Conservation (phyloP, 768 basidiomycete genomes). For the Termitomyces sp. region DNA sequence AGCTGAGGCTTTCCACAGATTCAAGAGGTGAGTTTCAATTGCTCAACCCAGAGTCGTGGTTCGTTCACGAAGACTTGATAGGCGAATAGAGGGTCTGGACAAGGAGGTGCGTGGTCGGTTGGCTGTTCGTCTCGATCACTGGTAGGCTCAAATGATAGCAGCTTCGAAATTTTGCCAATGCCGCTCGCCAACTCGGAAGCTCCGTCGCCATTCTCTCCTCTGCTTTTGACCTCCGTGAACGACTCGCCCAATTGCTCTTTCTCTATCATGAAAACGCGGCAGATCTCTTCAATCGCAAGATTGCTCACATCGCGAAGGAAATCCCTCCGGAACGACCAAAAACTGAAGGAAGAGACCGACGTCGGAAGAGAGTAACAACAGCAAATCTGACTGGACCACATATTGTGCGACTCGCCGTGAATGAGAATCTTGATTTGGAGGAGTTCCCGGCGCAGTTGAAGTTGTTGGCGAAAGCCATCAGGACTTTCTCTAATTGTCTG, state of each 20-base stretch:
- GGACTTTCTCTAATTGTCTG: slow-evolving; percentile 63
- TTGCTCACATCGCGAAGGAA: slow-evolving; percentile 41
- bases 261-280: slow-evolving; percentile 76
- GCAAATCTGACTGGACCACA: slow-evolving; percentile 41
- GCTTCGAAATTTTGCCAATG: slow-evolving; percentile 75
- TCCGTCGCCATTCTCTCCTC: slow-evolving; percentile 77
- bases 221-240: slow-evolving; percentile 65
- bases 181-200: slow-evolving; percentile 71
- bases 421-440: slow-evolving; percentile 58
- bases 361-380: slow-evolving; percentile 26
- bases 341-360: slow-evolving; percentile 22
- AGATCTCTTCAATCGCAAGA: slow-evolving; percentile 69
- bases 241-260: slow-evolving; percentile 63
- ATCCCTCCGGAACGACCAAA: slow-evolving; percentile 23
- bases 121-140: neutral
- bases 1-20: slow-evolving; percentile 59
- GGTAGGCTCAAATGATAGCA: slow-evolving; percentile 20
- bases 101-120: slow-evolving; percentile 44
- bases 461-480: slow-evolving; percentile 59
- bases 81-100: slow-evolving; percentile 59
- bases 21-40: slow-evolving; percentile 44
- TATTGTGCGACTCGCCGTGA: slow-evolving; percentile 47
- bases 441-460: slow-evolving; percentile 65
- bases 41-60: neutral
- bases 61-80: slow-evolving; percentile 17